Evolutionary conservation across 257 asterid genomes (phyloP).

Genomic region (Cruciata laevipes): DNA sequence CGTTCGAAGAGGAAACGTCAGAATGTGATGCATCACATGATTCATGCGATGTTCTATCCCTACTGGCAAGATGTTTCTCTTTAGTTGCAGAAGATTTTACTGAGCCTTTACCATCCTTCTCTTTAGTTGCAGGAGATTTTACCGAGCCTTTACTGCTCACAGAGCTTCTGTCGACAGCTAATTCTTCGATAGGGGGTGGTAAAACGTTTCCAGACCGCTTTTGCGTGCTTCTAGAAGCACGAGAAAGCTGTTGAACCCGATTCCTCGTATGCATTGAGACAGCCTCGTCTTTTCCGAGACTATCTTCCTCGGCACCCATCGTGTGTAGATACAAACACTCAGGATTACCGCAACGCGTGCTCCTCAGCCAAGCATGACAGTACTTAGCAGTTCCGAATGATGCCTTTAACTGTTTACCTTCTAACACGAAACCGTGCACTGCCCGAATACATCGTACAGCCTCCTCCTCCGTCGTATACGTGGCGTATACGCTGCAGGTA

Average conservation of each 20-base stretch:
- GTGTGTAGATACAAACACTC: slow-evolving; percentile 87
- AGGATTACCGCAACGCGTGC: slow-evolving; percentile 82
- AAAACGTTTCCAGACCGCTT: slow-evolving; percentile 61
- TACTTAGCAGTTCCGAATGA: slow-evolving; percentile 98
- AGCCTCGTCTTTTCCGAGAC: slow-evolving; percentile 90
- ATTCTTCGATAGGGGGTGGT: slow-evolving; percentile 68
- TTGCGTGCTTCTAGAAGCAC: slow-evolving; percentile 47
- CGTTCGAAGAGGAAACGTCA: slow-evolving; percentile 35
- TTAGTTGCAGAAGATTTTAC: slow-evolving; percentile 41
- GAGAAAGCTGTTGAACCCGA: slow-evolving; percentile 85
- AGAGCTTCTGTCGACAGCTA: slow-evolving; percentile 31
- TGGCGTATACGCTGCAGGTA: slow-evolving; percentile 84
- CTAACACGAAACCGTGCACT: slow-evolving; percentile 85
- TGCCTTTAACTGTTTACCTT: slow-evolving; percentile 83
- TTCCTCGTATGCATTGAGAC: slow-evolving; percentile 95
- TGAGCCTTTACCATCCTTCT: slow-evolving; percentile 24
- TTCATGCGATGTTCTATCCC: slow-evolving; percentile 25
- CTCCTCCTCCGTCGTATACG: slow-evolving; percentile 87
- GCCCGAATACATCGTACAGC: slow-evolving; percentile 83
- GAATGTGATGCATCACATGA: slow-evolving; percentile 25
- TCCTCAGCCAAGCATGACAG: slow-evolving; percentile 96
- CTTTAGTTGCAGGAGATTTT: too few species aligned
- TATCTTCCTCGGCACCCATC: slow-evolving; percentile 88
- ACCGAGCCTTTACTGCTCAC: slow-evolving; percentile 28
- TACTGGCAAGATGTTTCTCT: slow-evolving; percentile 25